Percentiles rank a stretch among this genome's conserved stretches.
Conservation (phyloP, 2,329 filamentous ascomycete species). For the Thielaviopsis euricoi region DNA sequence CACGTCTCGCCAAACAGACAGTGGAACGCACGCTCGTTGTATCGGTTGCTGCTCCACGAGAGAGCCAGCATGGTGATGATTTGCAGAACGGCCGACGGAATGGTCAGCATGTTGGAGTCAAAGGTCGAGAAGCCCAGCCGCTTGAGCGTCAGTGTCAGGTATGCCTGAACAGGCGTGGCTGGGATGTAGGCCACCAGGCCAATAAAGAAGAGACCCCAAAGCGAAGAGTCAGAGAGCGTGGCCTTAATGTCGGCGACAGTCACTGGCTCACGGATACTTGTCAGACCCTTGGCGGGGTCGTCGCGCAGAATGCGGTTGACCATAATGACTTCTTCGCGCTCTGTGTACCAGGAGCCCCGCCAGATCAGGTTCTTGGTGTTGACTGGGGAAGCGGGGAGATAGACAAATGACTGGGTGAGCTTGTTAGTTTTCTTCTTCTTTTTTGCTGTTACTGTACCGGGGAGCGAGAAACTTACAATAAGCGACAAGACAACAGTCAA, state of each 20-base stretch:
- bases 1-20: constrained; percentile 20
- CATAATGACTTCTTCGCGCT: constrained; percentile 39
- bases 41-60: constrained; percentile 19
- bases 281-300: constrained; percentile 36
- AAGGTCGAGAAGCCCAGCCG: constrained; percentile 24
- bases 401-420: constrained; percentile 30
- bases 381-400: constrained; percentile 47
- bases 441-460: too few species aligned
- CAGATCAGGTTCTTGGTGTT: constrained; percentile 45
- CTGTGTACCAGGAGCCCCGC: constrained; percentile 38
- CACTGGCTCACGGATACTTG: constrained; percentile 37
- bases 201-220: constrained; percentile 35
- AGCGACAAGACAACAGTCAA: constrained; percentile 49
- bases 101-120: constrained; percentile 38
- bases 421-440: constrained; percentile 14
- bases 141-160: constrained; percentile 16
- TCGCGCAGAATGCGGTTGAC: constrained; percentile 39
- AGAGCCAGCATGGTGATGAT: constrained; percentile 14
- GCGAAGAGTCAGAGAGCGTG: constrained; percentile 33
- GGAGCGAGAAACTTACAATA: constrained; percentile 1
- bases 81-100: constrained; percentile 21
- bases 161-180: constrained; percentile 15
- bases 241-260: constrained; percentile 29
- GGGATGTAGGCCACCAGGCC: constrained; percentile 15
- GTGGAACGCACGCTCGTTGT: constrained; percentile 18